Evolutionary conservation across 1,284 basidiomycete species (phyloP).

Genomic region (Pholiota adiposa): DNA sequence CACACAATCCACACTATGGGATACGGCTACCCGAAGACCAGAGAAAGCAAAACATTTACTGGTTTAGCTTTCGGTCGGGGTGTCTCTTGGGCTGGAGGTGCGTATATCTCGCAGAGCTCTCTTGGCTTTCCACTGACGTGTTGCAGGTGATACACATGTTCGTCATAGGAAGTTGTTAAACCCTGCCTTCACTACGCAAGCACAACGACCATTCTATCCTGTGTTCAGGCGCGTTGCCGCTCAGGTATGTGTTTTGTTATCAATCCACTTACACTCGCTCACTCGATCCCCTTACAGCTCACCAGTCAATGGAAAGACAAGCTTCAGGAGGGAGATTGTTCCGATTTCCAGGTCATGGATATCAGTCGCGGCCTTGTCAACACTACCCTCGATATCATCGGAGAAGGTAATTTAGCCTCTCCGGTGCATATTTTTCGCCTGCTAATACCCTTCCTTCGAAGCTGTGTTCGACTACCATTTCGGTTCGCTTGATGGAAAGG

Average conservation of each 20-base stretch:
- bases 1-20: conserved; percentile 15
- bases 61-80: conserved; percentile 10
- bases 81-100: conserved; percentile 15
- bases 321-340: conserved; percentile 14
- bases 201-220: conserved; percentile 12
- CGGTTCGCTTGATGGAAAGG: conserved; percentile 8
- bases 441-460: not conserved
- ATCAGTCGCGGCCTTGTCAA: conserved; percentile 11
- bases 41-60: conserved; percentile 10
- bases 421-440: not conserved
- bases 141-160: conserved; percentile 10
- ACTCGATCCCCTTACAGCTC: not conserved
- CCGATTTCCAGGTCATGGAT: conserved; percentile 13
- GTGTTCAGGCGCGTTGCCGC: conserved; percentile 10
- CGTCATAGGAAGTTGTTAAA: conserved; percentile 12
- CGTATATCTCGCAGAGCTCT: not conserved
- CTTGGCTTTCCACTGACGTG: not conserved
- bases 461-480: conserved; percentile 17
- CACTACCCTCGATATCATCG: conserved; percentile 13
- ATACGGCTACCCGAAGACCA: conserved; percentile 14
- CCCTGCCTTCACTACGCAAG: conserved; percentile 13
- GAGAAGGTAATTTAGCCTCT: conserved; percentile 4
- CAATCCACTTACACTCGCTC: not conserved
- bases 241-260: conserved; percentile 7
- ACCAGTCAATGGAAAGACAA: conserved; percentile 14